Conservation (phyloP, 1,284 basidiomycete species). For the Heterobasidion occidentale region DNA sequence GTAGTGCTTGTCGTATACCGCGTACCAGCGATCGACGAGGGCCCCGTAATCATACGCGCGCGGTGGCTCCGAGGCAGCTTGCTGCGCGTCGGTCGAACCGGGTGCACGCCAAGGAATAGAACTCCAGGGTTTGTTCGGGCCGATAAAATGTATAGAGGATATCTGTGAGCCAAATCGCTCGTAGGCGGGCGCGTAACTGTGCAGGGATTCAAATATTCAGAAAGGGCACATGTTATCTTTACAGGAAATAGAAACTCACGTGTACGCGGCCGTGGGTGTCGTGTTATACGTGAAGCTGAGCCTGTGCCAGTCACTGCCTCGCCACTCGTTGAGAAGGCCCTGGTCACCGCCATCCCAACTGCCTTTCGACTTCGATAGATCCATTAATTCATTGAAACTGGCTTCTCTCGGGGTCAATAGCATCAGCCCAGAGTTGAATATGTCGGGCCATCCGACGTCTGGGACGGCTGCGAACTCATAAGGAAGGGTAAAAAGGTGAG, state of each 20-base stretch:
- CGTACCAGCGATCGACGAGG: slow-evolving; percentile 86
- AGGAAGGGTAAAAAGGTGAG: slow-evolving; percentile 77
- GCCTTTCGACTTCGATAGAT: slow-evolving; percentile 67
- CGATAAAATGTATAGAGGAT: slow-evolving; percentile 91
- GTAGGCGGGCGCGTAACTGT: slow-evolving; percentile 91
- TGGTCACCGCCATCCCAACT: slow-evolving; percentile 98
- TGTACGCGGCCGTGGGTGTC: slow-evolving; percentile 95
- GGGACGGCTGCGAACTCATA: slow-evolving; percentile 85
- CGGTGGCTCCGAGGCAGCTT: slow-evolving; percentile 21
- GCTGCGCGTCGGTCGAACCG: slow-evolving; percentile 27
- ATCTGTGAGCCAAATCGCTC: slow-evolving; percentile 87
- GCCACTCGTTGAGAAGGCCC: slow-evolving; percentile 92
- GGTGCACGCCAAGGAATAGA: slow-evolving; percentile 61
- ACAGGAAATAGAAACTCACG: slow-evolving; percentile 43
- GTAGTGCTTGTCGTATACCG: slow-evolving; percentile 83
- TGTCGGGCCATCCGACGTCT: slow-evolving; percentile 98
- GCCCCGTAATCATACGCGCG: slow-evolving; percentile 66
- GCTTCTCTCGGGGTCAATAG: slow-evolving; percentile 77
- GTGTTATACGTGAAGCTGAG: slow-evolving; percentile 97
- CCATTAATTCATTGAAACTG: slow-evolving; percentile 73
- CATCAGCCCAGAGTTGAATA: slow-evolving; percentile 96
- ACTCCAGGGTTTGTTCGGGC: slow-evolving; percentile 89
- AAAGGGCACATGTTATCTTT: slow-evolving; percentile 1
- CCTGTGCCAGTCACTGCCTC: slow-evolving; percentile 81
- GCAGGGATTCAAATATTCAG: slow-evolving; percentile 5